phyloP scores from a whole-genome alignment of 176 grass and related monocot genomes.

The Triticum timopheevii region DNA sequence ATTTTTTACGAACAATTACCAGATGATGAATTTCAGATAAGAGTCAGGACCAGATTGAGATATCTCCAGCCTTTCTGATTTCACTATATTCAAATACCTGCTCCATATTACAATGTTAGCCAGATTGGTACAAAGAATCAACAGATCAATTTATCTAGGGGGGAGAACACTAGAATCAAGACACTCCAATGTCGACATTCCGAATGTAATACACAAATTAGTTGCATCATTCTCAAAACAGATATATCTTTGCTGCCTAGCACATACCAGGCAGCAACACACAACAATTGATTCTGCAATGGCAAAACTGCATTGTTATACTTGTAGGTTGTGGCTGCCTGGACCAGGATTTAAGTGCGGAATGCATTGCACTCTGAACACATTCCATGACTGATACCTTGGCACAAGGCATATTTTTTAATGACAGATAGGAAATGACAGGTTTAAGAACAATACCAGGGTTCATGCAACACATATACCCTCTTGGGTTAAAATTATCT shows the following conservation, averaged over 20 bases:
- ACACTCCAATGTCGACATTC: too few species aligned
- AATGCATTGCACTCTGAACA: not conserved
- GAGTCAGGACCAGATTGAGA: slow-evolving; percentile 82
- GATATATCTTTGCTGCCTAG: not conserved
- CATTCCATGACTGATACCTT: not conserved
- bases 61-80: slow-evolving; percentile 87
- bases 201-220: not conserved
- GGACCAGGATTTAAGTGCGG: slow-evolving; percentile 18
- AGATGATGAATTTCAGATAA: slow-evolving; percentile 82
- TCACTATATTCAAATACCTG: slow-evolving; percentile 84
- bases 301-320: not conserved
- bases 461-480: slow-evolving; percentile 46
- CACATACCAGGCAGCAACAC: slow-evolving; percentile 11
- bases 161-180: too few species aligned
- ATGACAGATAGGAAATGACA: not conserved
- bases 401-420: not conserved
- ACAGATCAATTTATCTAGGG: too few species aligned
- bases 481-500: slow-evolving; percentile 67
- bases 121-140: slow-evolving; percentile 14
- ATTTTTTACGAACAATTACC: slow-evolving; percentile 76
- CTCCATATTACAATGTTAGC: slow-evolving; percentile 16
- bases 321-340: slow-evolving; percentile 2
- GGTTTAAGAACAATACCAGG: not conserved
- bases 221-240: not conserved
- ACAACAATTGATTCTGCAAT: not conserved